Percentiles rank a stretch among this genome's conserved stretches.
These are phyloP conservation scores for Phialemoniopsis sp. DNA, from an alignment of 2,329 filamentous ascomycete genomes.

Conservation along the genomic window DNA sequence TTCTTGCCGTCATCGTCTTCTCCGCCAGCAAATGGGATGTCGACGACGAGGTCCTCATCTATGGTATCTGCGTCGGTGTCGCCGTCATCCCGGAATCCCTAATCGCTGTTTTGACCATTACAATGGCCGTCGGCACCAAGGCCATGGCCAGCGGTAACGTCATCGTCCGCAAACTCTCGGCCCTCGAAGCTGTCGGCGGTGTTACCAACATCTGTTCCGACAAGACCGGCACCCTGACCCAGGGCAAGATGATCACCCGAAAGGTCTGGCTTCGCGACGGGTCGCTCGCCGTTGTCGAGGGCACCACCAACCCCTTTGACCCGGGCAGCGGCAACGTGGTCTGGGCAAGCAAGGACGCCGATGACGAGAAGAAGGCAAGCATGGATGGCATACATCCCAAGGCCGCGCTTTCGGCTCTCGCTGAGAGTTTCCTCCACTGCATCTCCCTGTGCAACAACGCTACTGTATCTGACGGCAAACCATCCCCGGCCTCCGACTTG, in stretches of 20 bases:
- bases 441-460: slow-evolving; percentile 61
- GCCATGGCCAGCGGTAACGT: slow-evolving; percentile 51
- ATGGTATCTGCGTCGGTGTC: slow-evolving; percentile 44
- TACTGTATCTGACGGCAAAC: slow-evolving; percentile 39
- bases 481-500: slow-evolving; percentile 1
- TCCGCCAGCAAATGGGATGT: slow-evolving; percentile 31
- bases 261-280: slow-evolving; percentile 57
- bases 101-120: slow-evolving; percentile 59
- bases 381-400: slow-evolving; percentile 14
- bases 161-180: slow-evolving; percentile 55
- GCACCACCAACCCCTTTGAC: slow-evolving; percentile 55
- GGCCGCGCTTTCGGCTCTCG: slow-evolving; percentile 18
- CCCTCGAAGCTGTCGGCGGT: slow-evolving; percentile 63
- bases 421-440: slow-evolving; percentile 47
- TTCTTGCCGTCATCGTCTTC: slow-evolving; percentile 36
- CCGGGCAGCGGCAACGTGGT: slow-evolving; percentile 51
- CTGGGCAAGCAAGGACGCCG: slow-evolving; percentile 35
- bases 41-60: slow-evolving; percentile 41
- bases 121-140: slow-evolving; percentile 52
- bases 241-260: slow-evolving; percentile 62
- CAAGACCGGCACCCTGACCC: slow-evolving; percentile 65
- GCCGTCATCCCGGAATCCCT: slow-evolving; percentile 52
- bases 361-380: slow-evolving; percentile 20
- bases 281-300: slow-evolving; percentile 47
- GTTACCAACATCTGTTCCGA: slow-evolving; percentile 70